phyloP scores from a whole-genome alignment of 768 basidiomycete genomes.

The Collybiopsis luxurians region DNA sequence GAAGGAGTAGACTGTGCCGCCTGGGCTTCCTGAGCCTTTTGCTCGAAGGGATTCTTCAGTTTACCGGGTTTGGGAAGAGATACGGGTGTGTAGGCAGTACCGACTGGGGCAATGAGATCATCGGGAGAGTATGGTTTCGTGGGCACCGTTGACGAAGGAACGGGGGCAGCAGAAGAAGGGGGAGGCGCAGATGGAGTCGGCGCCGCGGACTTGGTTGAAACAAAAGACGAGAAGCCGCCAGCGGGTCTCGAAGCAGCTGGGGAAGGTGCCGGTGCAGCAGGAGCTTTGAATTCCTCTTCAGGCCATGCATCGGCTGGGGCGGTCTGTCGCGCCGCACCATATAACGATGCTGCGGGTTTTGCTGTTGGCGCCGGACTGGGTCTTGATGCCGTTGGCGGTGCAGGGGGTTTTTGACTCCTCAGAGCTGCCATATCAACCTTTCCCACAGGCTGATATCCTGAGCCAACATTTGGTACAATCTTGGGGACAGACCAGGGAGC shows the following conservation, averaged over 20 bases:
- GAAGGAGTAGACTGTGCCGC: constrained; percentile 23
- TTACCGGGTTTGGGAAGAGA: constrained; percentile 82
- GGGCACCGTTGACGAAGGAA: constrained; percentile 45
- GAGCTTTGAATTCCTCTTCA: constrained; percentile 33
- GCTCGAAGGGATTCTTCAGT: constrained; percentile 79
- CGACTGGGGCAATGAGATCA: constrained; percentile 82
- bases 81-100: constrained; percentile 88
- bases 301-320: constrained; percentile 61
- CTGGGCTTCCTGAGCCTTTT: constrained; percentile 47
- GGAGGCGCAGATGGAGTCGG: constrained; percentile 23
- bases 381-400: constrained; percentile 25
- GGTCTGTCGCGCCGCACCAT: constrained; percentile 34
- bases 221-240: constrained; percentile 2
- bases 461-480: constrained; percentile 44
- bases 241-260: constrained; percentile 11
- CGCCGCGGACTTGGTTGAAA: constrained; percentile 13
- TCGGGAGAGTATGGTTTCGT: constrained; percentile 68
- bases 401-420: constrained; percentile 38
- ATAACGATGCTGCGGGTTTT: constrained; percentile 43
- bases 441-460: constrained; percentile 74
- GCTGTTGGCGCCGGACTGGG: constrained; percentile 38
- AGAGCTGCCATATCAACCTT: constrained; percentile 65
- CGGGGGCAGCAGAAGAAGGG: no score
- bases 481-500: constrained; percentile 38
- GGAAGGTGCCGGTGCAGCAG: constrained; percentile 22